Evolutionary conservation across 306 rosid species (phyloP).

Genomic region (Lathyrus sativus): DNA sequence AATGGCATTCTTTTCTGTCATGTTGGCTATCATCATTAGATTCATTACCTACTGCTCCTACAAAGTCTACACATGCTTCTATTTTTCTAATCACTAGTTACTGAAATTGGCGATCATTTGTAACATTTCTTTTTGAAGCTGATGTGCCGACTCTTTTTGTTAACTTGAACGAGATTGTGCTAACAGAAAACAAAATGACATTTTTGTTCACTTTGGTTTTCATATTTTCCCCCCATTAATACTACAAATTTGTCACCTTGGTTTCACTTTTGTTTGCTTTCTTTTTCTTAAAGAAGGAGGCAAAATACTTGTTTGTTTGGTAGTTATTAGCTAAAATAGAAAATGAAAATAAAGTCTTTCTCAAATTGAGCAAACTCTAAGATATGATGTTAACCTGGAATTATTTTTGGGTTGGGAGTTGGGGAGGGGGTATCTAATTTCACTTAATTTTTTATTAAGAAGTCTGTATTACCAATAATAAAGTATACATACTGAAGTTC

Average conservation of each 20-base stretch:
- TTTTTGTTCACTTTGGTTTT: slow-evolving; percentile 2
- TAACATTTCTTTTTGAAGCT: slow-evolving; percentile 6
- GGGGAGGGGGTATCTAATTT: too few relatives aligned
- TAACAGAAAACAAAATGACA: slow-evolving; percentile 4
- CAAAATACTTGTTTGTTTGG: not conserved
- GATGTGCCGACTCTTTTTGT: slow-evolving; percentile 15
- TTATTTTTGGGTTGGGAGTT: too few relatives aligned
- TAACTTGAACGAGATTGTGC: slow-evolving; percentile 12
- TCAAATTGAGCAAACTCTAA: not conserved
- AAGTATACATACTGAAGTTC: slow-evolving; percentile 20
- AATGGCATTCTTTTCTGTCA: slow-evolving; percentile 1
- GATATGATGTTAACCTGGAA: too few relatives aligned
- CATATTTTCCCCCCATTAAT: not conserved
- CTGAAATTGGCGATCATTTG: slow-evolving; percentile 12
- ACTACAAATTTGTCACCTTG: slow-evolving; percentile 11
- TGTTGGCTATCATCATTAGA: not conserved
- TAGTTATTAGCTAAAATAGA: not conserved
- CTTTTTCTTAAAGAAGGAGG: not conserved
- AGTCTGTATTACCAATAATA: not conserved
- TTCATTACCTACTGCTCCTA: not conserved
- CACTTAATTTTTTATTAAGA: not conserved
- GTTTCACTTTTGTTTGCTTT: not conserved
- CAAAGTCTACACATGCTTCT: not conserved
- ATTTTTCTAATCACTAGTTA: slow-evolving; percentile 10
- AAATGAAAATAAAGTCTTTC: not conserved